Conservation (phyloP, 164 flowering plant genomes). For the Macadamia tetraphylla region DNA sequence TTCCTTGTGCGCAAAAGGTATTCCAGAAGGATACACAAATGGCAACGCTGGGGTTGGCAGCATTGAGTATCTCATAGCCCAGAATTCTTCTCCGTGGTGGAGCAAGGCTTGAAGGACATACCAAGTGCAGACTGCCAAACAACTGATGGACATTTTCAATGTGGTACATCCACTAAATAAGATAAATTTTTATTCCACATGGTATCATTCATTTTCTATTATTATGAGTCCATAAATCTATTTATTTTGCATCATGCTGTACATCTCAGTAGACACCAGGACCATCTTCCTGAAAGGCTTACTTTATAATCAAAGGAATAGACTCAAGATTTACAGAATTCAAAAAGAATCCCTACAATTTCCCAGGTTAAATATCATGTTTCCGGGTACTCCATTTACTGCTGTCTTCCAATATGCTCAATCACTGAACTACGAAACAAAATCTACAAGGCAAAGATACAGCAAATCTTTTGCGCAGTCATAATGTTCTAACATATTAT, state of each 20-base stretch:
- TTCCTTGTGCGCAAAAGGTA: no score
- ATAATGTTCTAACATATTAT: not conserved
- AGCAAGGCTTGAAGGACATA: no score
- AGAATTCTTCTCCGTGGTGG: no score
- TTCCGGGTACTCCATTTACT: not conserved
- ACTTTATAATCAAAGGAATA: not conserved
- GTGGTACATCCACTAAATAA: no score
- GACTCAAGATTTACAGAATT: conserved; percentile 2
- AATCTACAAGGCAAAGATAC: conserved; percentile 1
- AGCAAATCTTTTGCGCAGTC: not conserved
- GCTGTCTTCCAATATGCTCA: not conserved
- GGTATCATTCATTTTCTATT: no score
- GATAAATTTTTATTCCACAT: no score
- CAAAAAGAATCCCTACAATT: not conserved
- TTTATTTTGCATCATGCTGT: not conserved
- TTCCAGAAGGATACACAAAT: no score
- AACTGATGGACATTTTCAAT: no score
- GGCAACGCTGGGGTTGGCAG: no score
- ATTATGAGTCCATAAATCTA: no score
- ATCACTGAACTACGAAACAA: not conserved
- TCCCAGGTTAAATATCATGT: not conserved
- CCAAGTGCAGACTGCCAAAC: no score
- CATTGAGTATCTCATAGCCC: no score
- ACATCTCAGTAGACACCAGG: not conserved
- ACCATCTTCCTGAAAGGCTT: not conserved